Conservation (phyloP, 441 rosid species). For the Populus hybrid region DNA sequence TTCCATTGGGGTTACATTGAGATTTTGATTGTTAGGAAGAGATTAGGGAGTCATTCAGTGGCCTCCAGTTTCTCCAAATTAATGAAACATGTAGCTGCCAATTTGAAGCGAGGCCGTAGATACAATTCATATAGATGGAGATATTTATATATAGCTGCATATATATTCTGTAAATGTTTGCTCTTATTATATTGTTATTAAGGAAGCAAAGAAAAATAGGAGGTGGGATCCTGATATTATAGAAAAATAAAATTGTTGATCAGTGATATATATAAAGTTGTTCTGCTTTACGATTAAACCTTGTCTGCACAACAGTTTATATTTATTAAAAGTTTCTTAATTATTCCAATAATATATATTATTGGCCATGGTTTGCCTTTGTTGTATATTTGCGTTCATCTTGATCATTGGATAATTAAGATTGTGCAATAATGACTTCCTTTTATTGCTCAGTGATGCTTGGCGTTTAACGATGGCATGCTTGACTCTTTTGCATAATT, state of each 20-base stretch:
- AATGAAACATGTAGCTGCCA: conserved; percentile 19
- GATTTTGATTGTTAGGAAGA: conserved; percentile 26
- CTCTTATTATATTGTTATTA: neutral
- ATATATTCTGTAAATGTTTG: neutral
- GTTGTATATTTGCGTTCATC: neutral
- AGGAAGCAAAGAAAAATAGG: neutral
- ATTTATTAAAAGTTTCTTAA: neutral
- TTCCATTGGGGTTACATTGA: conserved; percentile 11
- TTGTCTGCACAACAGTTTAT: neutral
- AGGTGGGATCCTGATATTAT: conserved; percentile 3
- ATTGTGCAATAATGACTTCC: neutral
- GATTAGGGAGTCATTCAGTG: too few relatives aligned
- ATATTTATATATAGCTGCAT: neutral
- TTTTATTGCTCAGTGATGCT: neutral
- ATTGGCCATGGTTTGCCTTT: neutral
- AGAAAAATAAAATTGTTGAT: conserved; percentile 17
- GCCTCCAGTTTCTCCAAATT: conserved; percentile 1
- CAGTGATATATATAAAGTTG: neutral
- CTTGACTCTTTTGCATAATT: neutral
- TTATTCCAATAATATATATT: neutral
- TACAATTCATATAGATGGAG: neutral
- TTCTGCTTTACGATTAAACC: neutral
- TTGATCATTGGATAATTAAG: neutral
- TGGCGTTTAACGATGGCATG: neutral
- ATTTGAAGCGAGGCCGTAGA: conserved; percentile 28